Percentiles rank a stretch among this genome's conserved stretches.
These are phyloP conservation scores for Anaeromyces robustus DNA, from an alignment of 192 early-diverging fungal genomes.

Conservation along the genomic window DNA sequence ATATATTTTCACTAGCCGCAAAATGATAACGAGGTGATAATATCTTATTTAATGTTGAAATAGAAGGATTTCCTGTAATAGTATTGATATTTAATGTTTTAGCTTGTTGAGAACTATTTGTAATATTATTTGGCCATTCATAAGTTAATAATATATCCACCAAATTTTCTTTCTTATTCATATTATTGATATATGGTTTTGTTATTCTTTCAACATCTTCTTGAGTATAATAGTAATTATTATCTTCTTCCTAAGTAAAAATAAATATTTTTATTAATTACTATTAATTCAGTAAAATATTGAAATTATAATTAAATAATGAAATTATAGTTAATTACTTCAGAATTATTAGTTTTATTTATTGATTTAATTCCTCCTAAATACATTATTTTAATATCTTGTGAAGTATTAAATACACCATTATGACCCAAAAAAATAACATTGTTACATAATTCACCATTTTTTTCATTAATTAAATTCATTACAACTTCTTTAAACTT, in stretches of 20 bases:
- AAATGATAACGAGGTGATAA: constrained; percentile 84
- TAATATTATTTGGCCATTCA: constrained; percentile 61
- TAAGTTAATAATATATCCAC: constrained; percentile 69
- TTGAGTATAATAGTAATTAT: constrained; percentile 8
- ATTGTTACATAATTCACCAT: constrained; percentile 64
- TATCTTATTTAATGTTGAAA: constrained; percentile 23
- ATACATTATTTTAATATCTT: neutral
- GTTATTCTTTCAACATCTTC: constrained; percentile 3
- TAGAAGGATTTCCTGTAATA: constrained; percentile 7
- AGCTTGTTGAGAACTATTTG: constrained; percentile 2
- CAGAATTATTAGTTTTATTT: too few relatives aligned
- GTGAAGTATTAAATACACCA: neutral
- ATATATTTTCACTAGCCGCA: constrained; percentile 42
- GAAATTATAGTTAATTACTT: neutral
- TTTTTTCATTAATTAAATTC: constrained; percentile 25
- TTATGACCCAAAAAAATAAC: constrained; percentile 46
- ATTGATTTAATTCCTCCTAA: neutral
- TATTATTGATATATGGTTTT: constrained; percentile 11
- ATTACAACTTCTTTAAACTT: constrained; percentile 36
- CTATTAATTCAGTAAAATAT: constrained; percentile 36
- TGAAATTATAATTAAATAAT: neutral
- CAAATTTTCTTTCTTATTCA: constrained; percentile 15
- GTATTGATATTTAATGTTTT: constrained; percentile 1
- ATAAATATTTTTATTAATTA: constrained; percentile 40
- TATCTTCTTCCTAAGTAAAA: constrained; percentile 8